Base-by-base conservation (phyloP, 2,329 filamentous ascomycete species). In the Cordyceps sp. region DNA sequence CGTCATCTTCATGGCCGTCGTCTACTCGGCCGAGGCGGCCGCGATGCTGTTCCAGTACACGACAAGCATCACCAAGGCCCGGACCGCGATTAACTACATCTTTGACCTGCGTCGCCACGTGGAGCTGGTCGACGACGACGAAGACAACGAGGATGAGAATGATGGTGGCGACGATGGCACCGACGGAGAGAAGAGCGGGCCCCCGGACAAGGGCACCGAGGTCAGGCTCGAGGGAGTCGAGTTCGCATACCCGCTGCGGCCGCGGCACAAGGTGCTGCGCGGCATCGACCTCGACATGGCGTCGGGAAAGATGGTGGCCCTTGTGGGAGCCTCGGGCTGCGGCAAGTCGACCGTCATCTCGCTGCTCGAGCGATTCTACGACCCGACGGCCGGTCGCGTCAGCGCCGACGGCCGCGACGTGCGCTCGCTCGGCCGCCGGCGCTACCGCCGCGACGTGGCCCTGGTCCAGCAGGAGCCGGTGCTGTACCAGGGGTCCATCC, bases 301-400 rank as follows among this genome's bases (percentile, higher is more conserved):
- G 21, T 54, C 58, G 5, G 62, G 64, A 9, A 55, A 61, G 38
- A 69, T 64, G 41, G 50, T 66, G 2, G 69, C 66, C 3, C 57
- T 73, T 7, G 68, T 74, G 0, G 69, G 69, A 5, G 57, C 66
- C 2, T 70, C 64, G 0, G 69, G 69, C 6, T 71, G 66, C 38
- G 69, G 69, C 1, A 76, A 76, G 41, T 70, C 66, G 1, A 74
- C 71, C 4, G 66, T 70, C 34, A 59, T 78, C 31, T 59, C 62
- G 6, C 49, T 66, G 10, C 48, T 67, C 1, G 53, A 66, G 40
- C 52, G 62, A 10, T 63, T 61, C 38, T 58, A 60, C 37, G 52
- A 57, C 10, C 53, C 53, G 0, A 48, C 39, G 0, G 40, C 42
- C 1, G 55, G 56, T 10, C 28, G 32, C 10, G 37, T 59, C 12